Percentiles rank a stretch among this genome's conserved stretches.
phyloP scores from a whole-genome alignment of 2,329 filamentous ascomycete genomes.

The Ophiocordyceps sinensis region DNA sequence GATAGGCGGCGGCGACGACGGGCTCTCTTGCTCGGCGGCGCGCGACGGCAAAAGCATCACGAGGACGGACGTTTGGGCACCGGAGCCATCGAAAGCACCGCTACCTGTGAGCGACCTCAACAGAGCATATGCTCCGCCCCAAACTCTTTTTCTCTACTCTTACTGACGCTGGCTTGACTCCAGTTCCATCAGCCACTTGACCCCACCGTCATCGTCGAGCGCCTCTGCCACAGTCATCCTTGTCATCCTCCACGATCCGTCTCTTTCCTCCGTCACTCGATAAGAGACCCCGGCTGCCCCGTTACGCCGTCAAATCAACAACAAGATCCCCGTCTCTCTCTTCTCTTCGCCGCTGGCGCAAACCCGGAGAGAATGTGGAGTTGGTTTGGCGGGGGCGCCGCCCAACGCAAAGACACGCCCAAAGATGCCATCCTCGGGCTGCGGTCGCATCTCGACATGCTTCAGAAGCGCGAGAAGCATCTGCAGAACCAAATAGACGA shows the following conservation, averaged over 20 bases:
- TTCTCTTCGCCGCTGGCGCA: background rate
- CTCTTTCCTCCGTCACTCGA: background rate
- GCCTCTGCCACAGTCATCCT: background rate
- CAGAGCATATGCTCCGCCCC: no score
- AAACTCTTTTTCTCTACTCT: background rate
- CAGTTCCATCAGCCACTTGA: background rate
- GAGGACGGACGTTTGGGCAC: background rate
- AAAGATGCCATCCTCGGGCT: slow-evolving; percentile 92
- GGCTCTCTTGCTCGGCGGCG: slow-evolving; percentile 2
- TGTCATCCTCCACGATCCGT: background rate
- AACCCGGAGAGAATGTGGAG: slow-evolving; percentile 45
- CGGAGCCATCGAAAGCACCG: background rate
- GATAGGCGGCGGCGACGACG: background rate
- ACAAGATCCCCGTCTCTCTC: background rate
- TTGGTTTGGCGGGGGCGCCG: slow-evolving; percentile 79
- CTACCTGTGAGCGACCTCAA: no score
- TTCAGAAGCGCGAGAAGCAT: slow-evolving; percentile 91
- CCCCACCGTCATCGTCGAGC: background rate
- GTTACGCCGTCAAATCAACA: background rate
- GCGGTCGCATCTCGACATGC: slow-evolving; percentile 85
- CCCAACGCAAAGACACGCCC: slow-evolving; percentile 78
- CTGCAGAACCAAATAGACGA: slow-evolving; percentile 85
- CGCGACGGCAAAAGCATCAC: background rate
- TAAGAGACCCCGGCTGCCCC: background rate
- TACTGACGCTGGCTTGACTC: background rate